Evolutionary conservation across 495 filamentous ascomycete genomes (phyloP).

Genomic region (Daldinia caldariorum): DNA sequence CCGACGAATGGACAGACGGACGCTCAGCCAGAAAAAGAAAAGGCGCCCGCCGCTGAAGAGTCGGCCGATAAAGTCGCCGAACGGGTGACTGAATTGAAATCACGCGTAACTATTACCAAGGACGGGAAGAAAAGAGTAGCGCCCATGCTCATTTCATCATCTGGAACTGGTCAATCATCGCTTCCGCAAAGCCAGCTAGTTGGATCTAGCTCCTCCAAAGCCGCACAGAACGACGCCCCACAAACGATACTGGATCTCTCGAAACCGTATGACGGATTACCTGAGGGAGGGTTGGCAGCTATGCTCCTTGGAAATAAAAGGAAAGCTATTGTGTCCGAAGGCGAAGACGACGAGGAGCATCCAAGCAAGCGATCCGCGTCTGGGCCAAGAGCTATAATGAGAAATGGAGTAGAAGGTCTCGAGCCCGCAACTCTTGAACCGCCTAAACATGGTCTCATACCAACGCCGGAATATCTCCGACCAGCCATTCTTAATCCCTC

Average conservation of each 20-base stretch:
- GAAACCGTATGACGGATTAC: constrained; percentile 92
- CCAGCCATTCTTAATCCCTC: constrained; percentile 86
- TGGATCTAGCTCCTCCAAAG: constrained; percentile 69
- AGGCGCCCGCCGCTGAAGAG: constrained; percentile 56
- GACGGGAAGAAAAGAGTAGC: constrained; percentile 97
- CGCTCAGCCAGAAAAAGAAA: constrained; percentile 50
- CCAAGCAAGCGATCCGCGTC: constrained; percentile 71
- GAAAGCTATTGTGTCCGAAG: constrained; percentile 75
- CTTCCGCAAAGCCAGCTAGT: constrained; percentile 86
- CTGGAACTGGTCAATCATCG: constrained; percentile 82
- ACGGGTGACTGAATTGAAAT: constrained; percentile 82
- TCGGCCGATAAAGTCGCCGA: constrained; percentile 64
- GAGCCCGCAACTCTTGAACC: constrained; percentile 69
- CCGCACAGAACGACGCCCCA: constrained; percentile 74
- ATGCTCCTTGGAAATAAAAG: constrained; percentile 94
- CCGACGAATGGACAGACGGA: constrained; percentile 53
- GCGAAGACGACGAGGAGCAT: constrained; percentile 67
- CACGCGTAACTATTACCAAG: constrained; percentile 92
- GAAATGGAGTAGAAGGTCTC: constrained; percentile 79
- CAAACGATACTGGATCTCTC: constrained; percentile 90
- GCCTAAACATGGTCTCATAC: constrained; percentile 66
- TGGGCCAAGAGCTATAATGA: constrained; percentile 76
- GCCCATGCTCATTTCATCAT: constrained; percentile 87
- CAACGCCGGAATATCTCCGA: constrained; percentile 86
- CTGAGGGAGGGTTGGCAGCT: constrained; percentile 84